Conservation (phyloP, 768 basidiomycete genomes). For the Phylloporus arenicola region DNA sequence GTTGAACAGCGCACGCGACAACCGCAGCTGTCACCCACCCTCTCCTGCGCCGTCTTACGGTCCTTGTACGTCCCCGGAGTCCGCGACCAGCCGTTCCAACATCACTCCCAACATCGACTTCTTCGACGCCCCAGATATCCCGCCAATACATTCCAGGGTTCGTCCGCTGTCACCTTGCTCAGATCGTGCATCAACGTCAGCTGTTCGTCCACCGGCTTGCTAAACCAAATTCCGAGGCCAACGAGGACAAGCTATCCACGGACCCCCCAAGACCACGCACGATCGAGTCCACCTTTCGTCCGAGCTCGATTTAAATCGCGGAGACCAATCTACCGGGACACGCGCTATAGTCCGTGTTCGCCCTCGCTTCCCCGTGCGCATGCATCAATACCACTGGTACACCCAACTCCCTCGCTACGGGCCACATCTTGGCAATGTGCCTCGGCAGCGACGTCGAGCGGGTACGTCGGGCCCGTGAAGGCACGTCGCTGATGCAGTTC, state of each 20-base stretch:
- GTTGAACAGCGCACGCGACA: constrained; percentile 68
- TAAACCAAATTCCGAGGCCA: too few relatives aligned
- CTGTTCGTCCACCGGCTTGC: constrained; percentile 77
- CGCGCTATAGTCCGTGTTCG: too few relatives aligned
- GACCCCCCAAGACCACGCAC: constrained; percentile 68
- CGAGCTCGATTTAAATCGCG: too few relatives aligned
- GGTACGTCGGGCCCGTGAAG: constrained; percentile 61
- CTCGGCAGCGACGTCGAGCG: constrained; percentile 27
- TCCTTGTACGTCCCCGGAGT: constrained; percentile 39
- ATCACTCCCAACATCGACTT: constrained; percentile 81
- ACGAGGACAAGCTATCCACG: constrained; percentile 85
- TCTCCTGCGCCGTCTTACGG: constrained; percentile 52
- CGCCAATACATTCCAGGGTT: constrained; percentile 42
- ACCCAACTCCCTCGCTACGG: constrained; percentile 51
- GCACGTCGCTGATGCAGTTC: constrained; percentile 90
- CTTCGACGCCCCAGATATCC: constrained; percentile 69
- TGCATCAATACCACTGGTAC: constrained; percentile 82
- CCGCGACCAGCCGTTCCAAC: constrained; percentile 42
- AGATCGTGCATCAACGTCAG: constrained; percentile 55
- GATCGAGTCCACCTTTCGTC: too few relatives aligned
- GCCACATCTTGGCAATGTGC: constrained; percentile 53
- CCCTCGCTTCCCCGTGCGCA: constrained; percentile 79
- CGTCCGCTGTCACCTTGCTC: constrained; percentile 43
- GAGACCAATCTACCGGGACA: too few relatives aligned
- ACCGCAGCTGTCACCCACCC: constrained; percentile 75